Evolutionary conservation across 306 rosid species (phyloP).

Genomic region (Cicer arietinum): DNA sequence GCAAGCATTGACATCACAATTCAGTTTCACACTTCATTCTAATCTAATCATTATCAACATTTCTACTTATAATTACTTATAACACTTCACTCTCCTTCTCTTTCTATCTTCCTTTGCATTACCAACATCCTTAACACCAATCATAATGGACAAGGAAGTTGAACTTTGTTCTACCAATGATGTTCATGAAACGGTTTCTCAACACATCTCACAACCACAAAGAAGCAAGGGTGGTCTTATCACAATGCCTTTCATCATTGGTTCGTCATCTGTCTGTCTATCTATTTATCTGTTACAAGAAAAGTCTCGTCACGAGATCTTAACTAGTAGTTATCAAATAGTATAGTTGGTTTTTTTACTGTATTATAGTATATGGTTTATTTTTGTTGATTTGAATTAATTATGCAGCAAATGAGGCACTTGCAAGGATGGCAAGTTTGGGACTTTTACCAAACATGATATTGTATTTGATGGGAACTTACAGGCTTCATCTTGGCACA

Average conservation of each 20-base stretch:
- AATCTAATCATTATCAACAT: not conserved
- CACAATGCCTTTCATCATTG: slow-evolving; percentile 79
- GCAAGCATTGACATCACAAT: slow-evolving; percentile 22
- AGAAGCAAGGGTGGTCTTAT: slow-evolving; percentile 64
- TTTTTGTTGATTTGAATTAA: not conserved
- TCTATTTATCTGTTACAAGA: too few species aligned
- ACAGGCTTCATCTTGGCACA: slow-evolving; percentile 52
- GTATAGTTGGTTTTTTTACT: not conserved
- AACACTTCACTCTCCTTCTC: not conserved
- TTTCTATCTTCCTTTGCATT: not conserved
- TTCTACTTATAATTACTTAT: not conserved
- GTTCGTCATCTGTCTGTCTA: not conserved
- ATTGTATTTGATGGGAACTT: slow-evolving; percentile 58
- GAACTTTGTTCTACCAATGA: slow-evolving; percentile 39
- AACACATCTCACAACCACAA: slow-evolving; percentile 28
- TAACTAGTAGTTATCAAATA: too few species aligned
- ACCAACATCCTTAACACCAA: not conserved
- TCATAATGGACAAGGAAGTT: slow-evolving; percentile 48
- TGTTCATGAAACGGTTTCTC: slow-evolving; percentile 7
- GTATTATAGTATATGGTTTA: not conserved
- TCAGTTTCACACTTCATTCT: not conserved
- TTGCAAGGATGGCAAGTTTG: slow-evolving; percentile 62
- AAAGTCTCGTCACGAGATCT: not conserved
- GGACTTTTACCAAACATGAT: slow-evolving; percentile 72
- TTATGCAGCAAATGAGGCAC: slow-evolving; percentile 67